These are phyloP conservation scores for Picea abies DNA, from an alignment of 83 land plant genomes.

Conservation along the genomic window DNA sequence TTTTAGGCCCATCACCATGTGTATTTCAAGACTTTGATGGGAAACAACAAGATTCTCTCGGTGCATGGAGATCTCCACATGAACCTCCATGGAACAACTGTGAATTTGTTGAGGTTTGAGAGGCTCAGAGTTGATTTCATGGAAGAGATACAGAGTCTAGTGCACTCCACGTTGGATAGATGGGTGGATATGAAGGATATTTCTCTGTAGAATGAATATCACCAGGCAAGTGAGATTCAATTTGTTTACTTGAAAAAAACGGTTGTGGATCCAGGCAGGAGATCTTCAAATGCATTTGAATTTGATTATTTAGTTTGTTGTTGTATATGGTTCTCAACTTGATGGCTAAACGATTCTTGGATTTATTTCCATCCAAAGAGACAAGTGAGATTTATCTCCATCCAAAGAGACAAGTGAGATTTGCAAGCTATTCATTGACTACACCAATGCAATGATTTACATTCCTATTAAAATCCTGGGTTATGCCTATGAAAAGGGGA, in stretches of 20 bases:
- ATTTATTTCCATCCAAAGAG: conserved; percentile 15
- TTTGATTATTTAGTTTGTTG: not conserved
- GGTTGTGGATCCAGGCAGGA: no score
- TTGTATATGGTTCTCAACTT: not conserved
- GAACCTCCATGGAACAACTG: conserved; percentile 50
- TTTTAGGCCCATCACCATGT: conserved; percentile 38
- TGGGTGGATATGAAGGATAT: no score
- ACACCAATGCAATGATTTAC: not conserved
- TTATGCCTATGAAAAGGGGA: not conserved
- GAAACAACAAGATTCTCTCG: conserved; percentile 38
- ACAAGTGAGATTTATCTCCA: no score
- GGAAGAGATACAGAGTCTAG: no score
- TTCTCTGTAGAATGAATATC: no score
- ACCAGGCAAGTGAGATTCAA: no score
- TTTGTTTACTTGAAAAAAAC: no score
- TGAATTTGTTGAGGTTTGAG: no score
- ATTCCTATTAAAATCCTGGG: not conserved
- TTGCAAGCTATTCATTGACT: not conserved
- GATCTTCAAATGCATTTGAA: no score
- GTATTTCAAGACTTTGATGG: conserved; percentile 49
- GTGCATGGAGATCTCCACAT: conserved; percentile 55
- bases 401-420: not conserved
- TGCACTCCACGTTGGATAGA: not conserved
- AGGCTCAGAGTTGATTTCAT: no score
- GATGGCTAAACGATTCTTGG: not conserved